Percentiles rank a stretch among this genome's conserved stretches.
phyloP scores from a whole-genome alignment of 2,329 filamentous ascomycete genomes.

The Biscogniauxia marginata region DNA sequence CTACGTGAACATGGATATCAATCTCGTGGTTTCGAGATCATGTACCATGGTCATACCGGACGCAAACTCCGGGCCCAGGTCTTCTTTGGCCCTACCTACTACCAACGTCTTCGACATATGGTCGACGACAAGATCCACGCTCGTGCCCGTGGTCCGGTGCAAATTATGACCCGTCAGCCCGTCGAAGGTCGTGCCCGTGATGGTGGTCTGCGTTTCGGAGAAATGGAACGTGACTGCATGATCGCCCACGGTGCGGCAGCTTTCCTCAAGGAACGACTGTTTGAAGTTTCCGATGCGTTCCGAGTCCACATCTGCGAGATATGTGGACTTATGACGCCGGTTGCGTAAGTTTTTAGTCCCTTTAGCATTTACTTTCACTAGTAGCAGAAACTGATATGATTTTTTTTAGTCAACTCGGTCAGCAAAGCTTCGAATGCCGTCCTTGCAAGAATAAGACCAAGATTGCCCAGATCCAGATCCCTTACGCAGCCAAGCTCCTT shows the following conservation, averaged over 20 bases:
- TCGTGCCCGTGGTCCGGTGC: slow-evolving; percentile 91
- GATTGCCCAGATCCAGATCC: slow-evolving; percentile 96
- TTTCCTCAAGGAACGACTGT: slow-evolving; percentile 95
- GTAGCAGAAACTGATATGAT: slow-evolving; percentile 37
- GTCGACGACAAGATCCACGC: slow-evolving; percentile 99
- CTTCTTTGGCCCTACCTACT: slow-evolving; percentile 97
- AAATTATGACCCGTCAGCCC: slow-evolving; percentile 95
- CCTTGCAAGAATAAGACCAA: slow-evolving; percentile 99
- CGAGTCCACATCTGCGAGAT: slow-evolving; percentile 98
- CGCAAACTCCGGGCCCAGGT: slow-evolving; percentile 91
- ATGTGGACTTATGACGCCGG: slow-evolving; percentile 97
- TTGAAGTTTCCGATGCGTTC: slow-evolving; percentile 97
- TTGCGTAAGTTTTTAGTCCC: slow-evolving; percentile 74
- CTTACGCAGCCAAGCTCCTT: slow-evolving; percentile 94
- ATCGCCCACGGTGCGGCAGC: slow-evolving; percentile 98
- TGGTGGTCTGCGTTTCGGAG: slow-evolving; percentile 97
- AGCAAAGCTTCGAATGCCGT: slow-evolving; percentile 93
- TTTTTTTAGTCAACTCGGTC: slow-evolving; percentile 74
- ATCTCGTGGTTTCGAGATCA: slow-evolving; percentile 93
- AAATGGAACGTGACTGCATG: slow-evolving; percentile 99
- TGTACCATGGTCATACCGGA: slow-evolving; percentile 98
- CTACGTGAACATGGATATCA: slow-evolving; percentile 91
- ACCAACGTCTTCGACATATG: slow-evolving; percentile 98
- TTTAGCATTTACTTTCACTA: slow-evolving; percentile 1
- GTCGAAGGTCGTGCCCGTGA: slow-evolving; percentile 98